Evolutionary conservation across 495 filamentous ascomycete species (phyloP), one percentile per base, ranked within the genome.

Genomic region (Thozetella sp.): DNA sequence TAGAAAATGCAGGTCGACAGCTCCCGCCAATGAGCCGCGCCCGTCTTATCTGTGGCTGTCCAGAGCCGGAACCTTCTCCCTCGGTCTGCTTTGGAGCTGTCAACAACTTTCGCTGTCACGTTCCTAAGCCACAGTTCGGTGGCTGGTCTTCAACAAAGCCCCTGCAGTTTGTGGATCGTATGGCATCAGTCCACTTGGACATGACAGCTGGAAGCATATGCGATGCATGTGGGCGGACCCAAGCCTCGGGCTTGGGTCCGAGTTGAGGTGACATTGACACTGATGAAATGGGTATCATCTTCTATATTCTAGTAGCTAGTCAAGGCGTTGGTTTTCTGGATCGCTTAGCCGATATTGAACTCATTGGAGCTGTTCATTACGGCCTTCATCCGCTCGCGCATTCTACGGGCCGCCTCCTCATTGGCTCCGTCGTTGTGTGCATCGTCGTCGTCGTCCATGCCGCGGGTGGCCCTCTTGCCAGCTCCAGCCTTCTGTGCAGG

Each of bases 331-430:
- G n/a, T n/a, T n/a, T n/a, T n/a, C 20, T 26, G 12, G 9, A 2
- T 34, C 34, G 25, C n/a, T 64, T 56, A 97, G 3, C 92, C 93
- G 67, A 97, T 83, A 74, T 97, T 97, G 70, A 97, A 97, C 75
- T 97, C 93, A 65, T 81, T 86, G 13, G 91, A 88, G 24, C 81
- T 81, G 66, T 85, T 82, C 86, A 91, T 90, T 26, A 89, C 80
- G 71, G 86, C 81, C 77, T 78, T 89, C 85, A 93, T 90, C 86
- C 95, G 95, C 74, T 79, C 82, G 62, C 83, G 80, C 88, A 96
- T 96, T 78, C 87, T 86, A 67, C 77, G 80, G 43, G 83, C 87
- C 17, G 88, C 93, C 55, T 88, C 87, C 56, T 85, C 80, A 54
- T 84, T 79, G 65, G 81, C 84, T 20, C 71, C 74, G 20, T 63